A percentile compares a stretch with the other conserved stretches of the same genome.
These are phyloP conservation scores for Neurospora tetraspora DNA, from an alignment of 495 filamentous ascomycete genomes.

Conservation along the genomic window DNA sequence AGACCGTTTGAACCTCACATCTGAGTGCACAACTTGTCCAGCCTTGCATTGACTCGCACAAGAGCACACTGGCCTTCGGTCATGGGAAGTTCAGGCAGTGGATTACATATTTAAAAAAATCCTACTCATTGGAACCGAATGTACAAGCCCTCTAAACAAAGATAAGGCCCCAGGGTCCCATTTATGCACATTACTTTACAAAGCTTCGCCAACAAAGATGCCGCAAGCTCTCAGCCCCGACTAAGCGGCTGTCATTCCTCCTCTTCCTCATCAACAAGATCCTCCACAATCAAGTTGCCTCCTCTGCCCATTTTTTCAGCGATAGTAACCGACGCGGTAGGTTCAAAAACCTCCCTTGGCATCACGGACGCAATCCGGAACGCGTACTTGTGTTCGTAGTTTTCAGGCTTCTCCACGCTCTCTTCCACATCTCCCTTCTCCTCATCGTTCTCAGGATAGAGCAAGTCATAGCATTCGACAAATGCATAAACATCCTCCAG, in stretches of 20 bases:
- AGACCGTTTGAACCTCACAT: not conserved
- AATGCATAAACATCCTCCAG: slow-evolving; percentile 93
- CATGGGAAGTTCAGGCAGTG: not conserved
- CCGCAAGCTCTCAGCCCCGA: not conserved
- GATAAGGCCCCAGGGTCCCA: not conserved
- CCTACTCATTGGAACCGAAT: not conserved
- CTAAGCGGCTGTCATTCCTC: slow-evolving; percentile 15
- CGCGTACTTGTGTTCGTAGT: slow-evolving; percentile 65
- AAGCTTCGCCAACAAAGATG: not conserved
- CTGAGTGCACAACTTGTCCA: not conserved
- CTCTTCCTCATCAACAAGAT: slow-evolving; percentile 19
- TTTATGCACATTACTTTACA: not conserved
- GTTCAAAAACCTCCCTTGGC: slow-evolving; percentile 67
- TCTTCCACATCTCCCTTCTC: slow-evolving; percentile 5
- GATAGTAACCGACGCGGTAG: slow-evolving; percentile 53
- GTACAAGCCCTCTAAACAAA: not conserved
- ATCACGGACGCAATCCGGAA: slow-evolving; percentile 77
- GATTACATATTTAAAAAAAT: not conserved
- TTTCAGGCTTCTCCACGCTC: slow-evolving; percentile 42
- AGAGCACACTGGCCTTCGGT: not conserved
- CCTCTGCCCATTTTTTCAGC: slow-evolving; percentile 66
- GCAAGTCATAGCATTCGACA: slow-evolving; percentile 77
- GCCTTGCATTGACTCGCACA: not conserved
- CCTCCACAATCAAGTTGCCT: slow-evolving; percentile 82
- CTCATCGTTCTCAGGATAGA: slow-evolving; percentile 31